Conservation (phyloP, 2,329 filamentous ascomycete genomes). For the Alternaria dauci region DNA sequence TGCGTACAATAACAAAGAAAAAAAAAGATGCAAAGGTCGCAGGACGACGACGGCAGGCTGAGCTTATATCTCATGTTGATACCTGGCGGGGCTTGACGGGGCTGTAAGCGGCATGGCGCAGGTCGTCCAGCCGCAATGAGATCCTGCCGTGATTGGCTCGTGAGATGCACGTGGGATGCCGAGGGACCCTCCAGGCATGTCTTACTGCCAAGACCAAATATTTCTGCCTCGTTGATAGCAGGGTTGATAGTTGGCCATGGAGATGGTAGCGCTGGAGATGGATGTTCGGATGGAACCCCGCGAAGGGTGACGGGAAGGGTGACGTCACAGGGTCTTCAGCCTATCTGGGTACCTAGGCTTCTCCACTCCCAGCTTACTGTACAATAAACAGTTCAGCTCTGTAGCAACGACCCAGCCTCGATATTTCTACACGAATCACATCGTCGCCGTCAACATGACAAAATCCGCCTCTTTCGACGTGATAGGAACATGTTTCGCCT, state of each 20-base stretch:
- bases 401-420: not conserved
- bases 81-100: conserved; percentile 8
- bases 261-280: not conserved
- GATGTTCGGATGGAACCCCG: not conserved
- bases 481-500: conserved; percentile 38
- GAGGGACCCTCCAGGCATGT: conserved; percentile 5
- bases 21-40: not conserved
- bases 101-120: conserved; percentile 8
- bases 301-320: not conserved
- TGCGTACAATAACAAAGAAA: not conserved
- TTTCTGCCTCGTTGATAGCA: not conserved
- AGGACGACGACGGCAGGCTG: not conserved
- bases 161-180: conserved; percentile 12
- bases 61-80: conserved; percentile 15
- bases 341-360: not conserved
- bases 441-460: conserved; percentile 12
- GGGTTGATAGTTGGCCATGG: not conserved
- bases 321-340: conserved; percentile 16
- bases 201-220: not conserved
- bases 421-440: not conserved
- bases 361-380: conserved; percentile 1
- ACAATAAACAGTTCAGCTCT: not conserved
- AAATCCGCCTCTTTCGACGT: conserved; percentile 38
- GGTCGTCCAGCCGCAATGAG: not conserved
- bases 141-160: not conserved